Conservation (phyloP, 805 yeast species). For the Candida chauliodis region DNA sequence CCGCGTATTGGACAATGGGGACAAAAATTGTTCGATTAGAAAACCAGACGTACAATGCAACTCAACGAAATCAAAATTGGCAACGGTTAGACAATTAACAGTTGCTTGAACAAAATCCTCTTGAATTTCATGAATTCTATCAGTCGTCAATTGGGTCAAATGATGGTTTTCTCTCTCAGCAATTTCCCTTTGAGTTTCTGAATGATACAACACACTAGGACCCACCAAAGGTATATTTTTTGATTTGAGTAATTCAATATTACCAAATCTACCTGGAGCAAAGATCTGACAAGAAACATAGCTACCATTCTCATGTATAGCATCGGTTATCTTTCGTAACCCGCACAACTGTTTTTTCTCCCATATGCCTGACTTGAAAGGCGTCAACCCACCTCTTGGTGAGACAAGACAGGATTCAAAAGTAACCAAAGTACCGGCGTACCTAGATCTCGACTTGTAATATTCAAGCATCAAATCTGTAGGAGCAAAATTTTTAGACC, state of each 20-base stretch:
- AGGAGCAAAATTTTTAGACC: constrained; percentile 22
- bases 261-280: constrained; percentile 46
- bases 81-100: constrained; percentile 15
- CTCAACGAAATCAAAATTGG: constrained; percentile 40
- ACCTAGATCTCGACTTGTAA: constrained; percentile 26
- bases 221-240: constrained; percentile 16
- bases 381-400: constrained; percentile 11
- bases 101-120: constrained; percentile 14
- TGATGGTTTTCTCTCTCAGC: constrained; percentile 8
- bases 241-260: constrained; percentile 20
- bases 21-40: constrained; percentile 34
- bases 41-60: constrained; percentile 41
- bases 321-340: constrained; percentile 44
- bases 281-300: constrained; percentile 48
- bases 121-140: constrained; percentile 11
- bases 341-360: constrained; percentile 7
- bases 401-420: constrained; percentile 12
- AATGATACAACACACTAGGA: constrained; percentile 16
- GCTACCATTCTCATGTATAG: constrained; percentile 44
- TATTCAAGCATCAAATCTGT: constrained; percentile 26
- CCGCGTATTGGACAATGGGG: constrained; percentile 30
- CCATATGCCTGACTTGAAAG: constrained; percentile 13
- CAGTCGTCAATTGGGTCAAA: constrained; percentile 7
- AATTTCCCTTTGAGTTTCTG: constrained; percentile 11
- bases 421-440: constrained; percentile 21